Base-by-base conservation (phyloP, 148 eudicot genomes). In the Mesembryanthemum crystallinum region DNA sequence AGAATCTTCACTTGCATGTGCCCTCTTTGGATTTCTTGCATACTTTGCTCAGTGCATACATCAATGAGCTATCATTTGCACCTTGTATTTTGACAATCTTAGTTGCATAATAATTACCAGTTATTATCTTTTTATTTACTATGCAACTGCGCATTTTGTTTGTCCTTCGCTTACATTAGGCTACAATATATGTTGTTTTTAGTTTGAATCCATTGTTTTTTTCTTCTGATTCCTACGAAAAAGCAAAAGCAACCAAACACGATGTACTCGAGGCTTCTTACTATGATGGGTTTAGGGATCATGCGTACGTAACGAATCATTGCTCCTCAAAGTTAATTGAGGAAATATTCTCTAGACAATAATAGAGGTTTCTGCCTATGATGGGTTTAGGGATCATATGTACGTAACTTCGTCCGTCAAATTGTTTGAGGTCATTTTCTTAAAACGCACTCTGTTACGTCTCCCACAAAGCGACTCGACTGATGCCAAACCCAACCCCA, bases 1-100 rank as follows among this genome's bases (percentile, higher is more conserved):
- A 71, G 35, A 61, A 71, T 43, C 51, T 49, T 71, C 21, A 32
- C 29, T 76, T 76, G 68, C 79, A 73, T 73, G 76, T 65, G 57
- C 67, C 57, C 37, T 57, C 42, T 57, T 69, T 57, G 61, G 9
- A 57, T 57, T n/a, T 57, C 27, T 57, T 57, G 27, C 9, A 57
- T n/a, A 21, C 61, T 43, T 75, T 76, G 68, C 79, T 49, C 20
- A 18, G 60, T 69, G 73, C 60, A 21, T 71, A 52, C 30, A 39
- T 9, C 32, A 37, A 23, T 71, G 64, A 33, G 20, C 9, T 57
- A n/a, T n/a, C n/a, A n/a, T n/a, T n/a, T n/a, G n/a, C 35, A 11
- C 32, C 72, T 17, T 11, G 6, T 43, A 24, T 27, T 67, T 18
- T 12, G 23, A 12, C 7, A 54, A 12, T n/a, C 5, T 57, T n/a